A percentile compares a stretch with the other conserved stretches of the same genome.
These are phyloP conservation scores for Endocarpon pusillum DNA, from an alignment of 495 filamentous ascomycete genomes.

Conservation along the genomic window DNA sequence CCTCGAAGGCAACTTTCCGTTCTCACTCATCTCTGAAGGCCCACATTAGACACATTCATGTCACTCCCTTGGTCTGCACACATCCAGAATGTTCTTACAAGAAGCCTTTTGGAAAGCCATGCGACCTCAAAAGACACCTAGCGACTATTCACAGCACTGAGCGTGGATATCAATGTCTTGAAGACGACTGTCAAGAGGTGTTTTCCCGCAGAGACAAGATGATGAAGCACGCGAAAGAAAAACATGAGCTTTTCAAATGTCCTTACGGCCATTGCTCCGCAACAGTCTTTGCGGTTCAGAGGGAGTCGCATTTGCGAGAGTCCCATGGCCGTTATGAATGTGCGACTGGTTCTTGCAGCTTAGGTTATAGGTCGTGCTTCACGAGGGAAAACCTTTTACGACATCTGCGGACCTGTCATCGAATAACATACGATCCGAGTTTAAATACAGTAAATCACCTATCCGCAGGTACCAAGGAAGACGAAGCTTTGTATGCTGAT, in stretches of 20 bases:
- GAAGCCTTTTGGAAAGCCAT: conserved; percentile 1
- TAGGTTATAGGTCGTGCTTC: not conserved
- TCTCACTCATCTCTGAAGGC: conserved; percentile 2
- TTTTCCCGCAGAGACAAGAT: conserved; percentile 4
- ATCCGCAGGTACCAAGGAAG: not conserved
- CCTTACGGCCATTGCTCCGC: conserved; percentile 1
- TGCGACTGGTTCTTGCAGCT: conserved; percentile 1
- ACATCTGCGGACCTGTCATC: not conserved
- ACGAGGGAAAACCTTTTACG: not conserved
- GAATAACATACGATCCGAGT: not conserved
- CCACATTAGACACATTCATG: conserved; percentile 3
- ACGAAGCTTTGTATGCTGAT: not conserved
- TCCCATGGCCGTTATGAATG: conserved; percentile 1
- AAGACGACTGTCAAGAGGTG: conserved; percentile 2
- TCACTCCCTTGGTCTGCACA: conserved; percentile 1
- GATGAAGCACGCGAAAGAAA: conserved; percentile 3
- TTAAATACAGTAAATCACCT: not conserved
- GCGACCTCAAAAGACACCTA: not conserved
- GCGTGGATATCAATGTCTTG: conserved; percentile 1
- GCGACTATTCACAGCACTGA: conserved; percentile 1
- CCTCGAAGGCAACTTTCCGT: conserved; percentile 3
- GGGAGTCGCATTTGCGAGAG: not conserved
- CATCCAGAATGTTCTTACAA: not conserved
- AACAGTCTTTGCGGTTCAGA: conserved; percentile 3
- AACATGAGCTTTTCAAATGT: conserved; percentile 2